Evolutionary conservation across 345 rosid genomes (phyloP), one percentile per base, ranked within the genome.

Genomic region (Lepidium sativum): DNA sequence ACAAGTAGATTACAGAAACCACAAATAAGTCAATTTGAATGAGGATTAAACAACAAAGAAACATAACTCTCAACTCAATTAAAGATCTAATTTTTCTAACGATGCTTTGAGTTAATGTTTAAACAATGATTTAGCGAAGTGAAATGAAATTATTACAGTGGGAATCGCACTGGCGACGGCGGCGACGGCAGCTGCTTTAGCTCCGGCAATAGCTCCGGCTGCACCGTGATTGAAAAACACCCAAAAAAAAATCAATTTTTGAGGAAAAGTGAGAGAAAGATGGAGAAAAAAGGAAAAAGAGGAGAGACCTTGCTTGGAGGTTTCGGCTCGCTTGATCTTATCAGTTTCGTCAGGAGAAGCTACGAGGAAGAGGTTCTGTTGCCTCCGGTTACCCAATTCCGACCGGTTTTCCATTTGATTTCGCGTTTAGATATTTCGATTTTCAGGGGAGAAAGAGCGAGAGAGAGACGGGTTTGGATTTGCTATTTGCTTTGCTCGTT

Each of bases 121-220:
- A 32, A 53, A 43, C 17, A 60, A 25, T 6, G 58, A 51, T 51
- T 29, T 51, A 4, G 9, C 21, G 3, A 33, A 25, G 13, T 12
- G 14, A 38, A 37, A 63, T 47, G 18, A 12, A 34, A 18, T 16
- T 57, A 75, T 77, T 81, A 84, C 96, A 12, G 98, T 87, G 8
- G 98, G 95, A 69, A 89, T 75, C 33, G 98, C 95, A 54, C 86
- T 75, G 31, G 81, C 95, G 44, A 88, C 72, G 55, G 77, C 73
- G 17, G 87, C 88, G 15, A 84, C 74, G 54, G 78, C 73, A 50
- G 98, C 98, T 27, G 96, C 98, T 62, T 87, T 89, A 4, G 91
- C 91, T 78, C 96, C 95, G 14, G 95, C 96, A 57, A 76, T 45
- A 14, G 82, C 98, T 32, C 98, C 95, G 78, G 88, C 92, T 88